Evolutionary conservation across 2,329 filamentous ascomycete genomes (phyloP).

Genomic region (Mariannaea elegans): DNA sequence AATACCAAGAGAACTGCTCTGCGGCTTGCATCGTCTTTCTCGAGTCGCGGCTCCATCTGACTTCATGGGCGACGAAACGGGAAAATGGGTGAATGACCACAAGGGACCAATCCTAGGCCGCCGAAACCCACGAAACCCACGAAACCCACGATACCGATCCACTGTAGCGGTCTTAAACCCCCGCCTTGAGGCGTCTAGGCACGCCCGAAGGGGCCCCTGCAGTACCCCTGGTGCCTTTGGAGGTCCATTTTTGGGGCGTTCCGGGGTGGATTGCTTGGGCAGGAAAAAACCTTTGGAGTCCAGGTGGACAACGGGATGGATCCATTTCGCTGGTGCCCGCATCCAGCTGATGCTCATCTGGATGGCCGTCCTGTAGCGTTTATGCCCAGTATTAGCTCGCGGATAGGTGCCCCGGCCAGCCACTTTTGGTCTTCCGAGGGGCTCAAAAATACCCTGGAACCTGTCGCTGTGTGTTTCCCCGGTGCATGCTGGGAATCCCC

Average conservation of each 20-base stretch:
- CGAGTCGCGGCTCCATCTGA: conserved; percentile 37
- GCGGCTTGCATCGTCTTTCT: conserved; percentile 41
- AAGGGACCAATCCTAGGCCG: conserved; percentile 32
- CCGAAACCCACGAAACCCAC: not conserved
- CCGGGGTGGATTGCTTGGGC: conserved; percentile 1
- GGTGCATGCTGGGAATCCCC: not conserved
- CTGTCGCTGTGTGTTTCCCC: not conserved
- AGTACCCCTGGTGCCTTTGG: not conserved
- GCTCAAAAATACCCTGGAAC: not conserved
- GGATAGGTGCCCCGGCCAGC: not conserved
- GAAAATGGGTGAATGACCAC: conserved; percentile 32
- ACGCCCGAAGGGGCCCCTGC: not conserved
- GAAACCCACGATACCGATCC: conserved; percentile 31
- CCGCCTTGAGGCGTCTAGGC: conserved; percentile 28
- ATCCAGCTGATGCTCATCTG: not conserved
- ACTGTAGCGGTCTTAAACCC: conserved; percentile 36
- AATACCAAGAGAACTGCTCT: not conserved
- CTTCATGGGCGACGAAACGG: conserved; percentile 36
- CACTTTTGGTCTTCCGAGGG: not conserved
- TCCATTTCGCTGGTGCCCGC: not conserved
- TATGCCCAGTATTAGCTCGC: not conserved
- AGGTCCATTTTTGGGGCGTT: not conserved
- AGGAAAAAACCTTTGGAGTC: conserved; percentile 14
- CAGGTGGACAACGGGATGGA: conserved; percentile 20
- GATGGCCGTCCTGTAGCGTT: not conserved